These are phyloP conservation scores for Nissolia schottii DNA, from an alignment of 306 rosid genomes.

Conservation along the genomic window DNA sequence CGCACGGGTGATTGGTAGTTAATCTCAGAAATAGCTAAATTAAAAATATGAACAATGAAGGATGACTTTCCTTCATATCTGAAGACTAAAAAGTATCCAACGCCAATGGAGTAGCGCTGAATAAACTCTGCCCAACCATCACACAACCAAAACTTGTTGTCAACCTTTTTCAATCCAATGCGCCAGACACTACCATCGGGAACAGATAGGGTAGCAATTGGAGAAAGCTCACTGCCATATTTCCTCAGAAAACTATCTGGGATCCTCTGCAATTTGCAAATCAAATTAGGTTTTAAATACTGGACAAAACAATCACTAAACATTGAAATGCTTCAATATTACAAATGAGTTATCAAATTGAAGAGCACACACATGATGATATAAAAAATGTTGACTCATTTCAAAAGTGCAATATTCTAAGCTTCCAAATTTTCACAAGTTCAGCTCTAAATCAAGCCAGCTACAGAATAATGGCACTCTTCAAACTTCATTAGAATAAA, in stretches of 20 bases:
- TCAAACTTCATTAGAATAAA: not conserved
- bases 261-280: constrained; percentile 59
- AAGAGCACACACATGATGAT: not conserved
- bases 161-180: constrained; percentile 57
- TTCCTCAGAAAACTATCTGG: constrained; percentile 74
- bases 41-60: constrained; percentile 70
- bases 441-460: not conserved
- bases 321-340: not conserved
- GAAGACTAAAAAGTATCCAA: constrained; percentile 74
- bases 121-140: constrained; percentile 90
- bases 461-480: not conserved
- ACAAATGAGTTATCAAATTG: not conserved
- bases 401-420: not conserved
- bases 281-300: constrained; percentile 7
- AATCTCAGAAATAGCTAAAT: constrained; percentile 70
- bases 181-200: constrained; percentile 83
- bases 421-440: not conserved
- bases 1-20: constrained; percentile 58
- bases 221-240: constrained; percentile 66
- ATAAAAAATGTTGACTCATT: not conserved
- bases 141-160: constrained; percentile 58
- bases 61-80: constrained; percentile 76
- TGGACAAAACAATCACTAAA: not conserved
- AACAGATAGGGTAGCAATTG: constrained; percentile 54
- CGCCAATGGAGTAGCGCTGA: constrained; percentile 61